Base-by-base conservation (phyloP, 2,329 filamentous ascomycete species). In the Bimuria novae-zelandiae region DNA sequence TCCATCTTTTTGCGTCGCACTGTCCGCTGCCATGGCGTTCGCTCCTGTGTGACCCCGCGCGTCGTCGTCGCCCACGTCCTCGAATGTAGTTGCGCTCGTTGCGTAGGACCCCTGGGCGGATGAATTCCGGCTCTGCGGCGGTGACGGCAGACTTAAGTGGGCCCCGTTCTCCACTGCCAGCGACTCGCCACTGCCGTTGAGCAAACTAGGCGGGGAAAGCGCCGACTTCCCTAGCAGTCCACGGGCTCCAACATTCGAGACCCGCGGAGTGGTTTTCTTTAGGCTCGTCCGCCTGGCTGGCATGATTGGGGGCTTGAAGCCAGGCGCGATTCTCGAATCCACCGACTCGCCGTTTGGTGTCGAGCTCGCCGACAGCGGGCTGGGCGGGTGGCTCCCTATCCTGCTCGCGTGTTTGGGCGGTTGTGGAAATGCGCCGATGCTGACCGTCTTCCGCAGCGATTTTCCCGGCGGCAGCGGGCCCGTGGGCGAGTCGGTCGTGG, bases 51-150 rank as follows among this genome's bases (percentile, higher is more conserved):
- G 85, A 82, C 51, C 85, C 84, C 51, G 74, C 56, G 51, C 53
- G 76, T 80, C 71, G 77, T 86, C 58, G 76, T 93, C 89, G 21
- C 83, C 84, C 22, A 82, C 79, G 56, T 96, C 92, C 66, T 97
- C 92, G 66, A 92, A 92, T 0, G 89, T 93, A 0, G 92, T 96
- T 16, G 89, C 90, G 48, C 67, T 95, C 3, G 92, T 96, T 10
- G 90, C 92, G 69, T 95, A 95, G 1, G 92, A 97, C 55, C 90
- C 92, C 71, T 96, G 89, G 0, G 92, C 90, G 22, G 93, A 97
- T 22, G 93, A 96, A 69, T 89, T 95, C 59, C 92, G 84, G 72
- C 93, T 97, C 62, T 93, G 90, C 0, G 92, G 86, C 5, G 90
- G 90, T 4, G 92, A 96, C 3, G 88, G 85, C 16, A 92, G 79